Evolutionary conservation across 306 rosid genomes (phyloP), one percentile per base, ranked within the genome.

Genomic region (Lathyrus aphaca): DNA sequence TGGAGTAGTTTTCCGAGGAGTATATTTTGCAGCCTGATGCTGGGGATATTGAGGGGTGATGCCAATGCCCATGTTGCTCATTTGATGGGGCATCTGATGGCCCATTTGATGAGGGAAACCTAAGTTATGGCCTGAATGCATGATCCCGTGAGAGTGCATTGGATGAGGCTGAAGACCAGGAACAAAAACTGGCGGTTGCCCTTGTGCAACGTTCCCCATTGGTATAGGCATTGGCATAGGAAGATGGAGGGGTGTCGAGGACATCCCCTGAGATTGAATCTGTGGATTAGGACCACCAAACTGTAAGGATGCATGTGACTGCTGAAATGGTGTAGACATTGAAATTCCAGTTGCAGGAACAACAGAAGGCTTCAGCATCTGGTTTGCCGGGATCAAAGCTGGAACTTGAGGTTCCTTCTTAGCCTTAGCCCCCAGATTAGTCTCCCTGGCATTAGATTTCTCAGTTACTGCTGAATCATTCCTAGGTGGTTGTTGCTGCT

Each of bases 201-300:
- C 88, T 83, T 80, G 99, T 74, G 91, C 40, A 44, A 83, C 84
- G 80, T 84, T 89, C 78, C 91, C 97, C 18, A 91, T 82, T 7
- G 80, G 79, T 73, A 91, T 57, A 50, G 77, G 82, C 74, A 89
- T 62, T 8, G 88, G 87, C 57, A 88, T n/a, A 37, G 83, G 97
- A 84, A 91, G 77, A 57, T 81, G 97, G 46, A 82, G 86, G 60
- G 99, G 65, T 67, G 81, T 32, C 3, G 97, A 68, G 8, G 89
- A 27, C 82, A 91, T 80, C 37, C 86, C 89, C 82, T 91, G 97
- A 46, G 96, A 85, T 58, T 86, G 97, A 56, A 95, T 83, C 77
- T 86, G 96, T 62, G 83, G 91, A 71, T 67, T 95, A 61, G 87
- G 90, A 68, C 87, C 91, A 66, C 91, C 89, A 83, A 83, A 95